Base-by-base conservation (phyloP, 192 early-diverging fungal genomes). In the Podochytrium sp. region DNA sequence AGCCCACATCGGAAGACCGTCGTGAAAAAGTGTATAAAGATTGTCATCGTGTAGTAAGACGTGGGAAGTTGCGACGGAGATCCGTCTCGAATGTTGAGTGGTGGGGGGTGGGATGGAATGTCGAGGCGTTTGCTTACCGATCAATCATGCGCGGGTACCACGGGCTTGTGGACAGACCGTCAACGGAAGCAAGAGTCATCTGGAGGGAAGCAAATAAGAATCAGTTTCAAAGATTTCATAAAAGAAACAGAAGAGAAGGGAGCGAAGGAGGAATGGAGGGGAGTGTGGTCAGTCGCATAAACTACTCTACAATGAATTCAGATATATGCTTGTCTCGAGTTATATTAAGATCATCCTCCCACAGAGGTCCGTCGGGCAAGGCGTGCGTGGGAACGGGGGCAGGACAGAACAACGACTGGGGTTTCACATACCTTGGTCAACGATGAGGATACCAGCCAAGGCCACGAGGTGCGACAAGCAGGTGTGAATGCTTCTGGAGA, bases 311-410 rank as follows among this genome's bases (percentile, higher is more conserved):
- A 69, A 55, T 69, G n/a, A 56, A 40, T 66, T 69, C 66, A 55
- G 66, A 69, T 29, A 69, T 69, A 69, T 69, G 66, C 66, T 69
- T 69, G 66, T 69, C 66, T 69, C 66, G 40, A 41, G 32, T 69
- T 65, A 55, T 35, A 69, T 56, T 34, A 29, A n/a, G 52, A 56
- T 69, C 47, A 69, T 56, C 53, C 29, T 69, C 66, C 66, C 51
- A 49, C 40, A 47, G 55, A 33, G n/a, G n/a, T n/a, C n/a, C n/a
- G n/a, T n/a, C n/a, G n/a, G n/a, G n/a, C n/a, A n/a, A n/a, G n/a
- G n/a, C n/a, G n/a, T n/a, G n/a, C n/a, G n/a, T n/a, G n/a, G n/a
- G n/a, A n/a, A n/a, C n/a, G n/a, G n/a, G n/a, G n/a, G 32, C 47
- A 12, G 47, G n/a, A 49, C 12, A n/a, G 12, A 49, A 49, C 47